Conservation (phyloP, 106 monocot genomes). For the Dioscorea zingiberensis region DNA sequence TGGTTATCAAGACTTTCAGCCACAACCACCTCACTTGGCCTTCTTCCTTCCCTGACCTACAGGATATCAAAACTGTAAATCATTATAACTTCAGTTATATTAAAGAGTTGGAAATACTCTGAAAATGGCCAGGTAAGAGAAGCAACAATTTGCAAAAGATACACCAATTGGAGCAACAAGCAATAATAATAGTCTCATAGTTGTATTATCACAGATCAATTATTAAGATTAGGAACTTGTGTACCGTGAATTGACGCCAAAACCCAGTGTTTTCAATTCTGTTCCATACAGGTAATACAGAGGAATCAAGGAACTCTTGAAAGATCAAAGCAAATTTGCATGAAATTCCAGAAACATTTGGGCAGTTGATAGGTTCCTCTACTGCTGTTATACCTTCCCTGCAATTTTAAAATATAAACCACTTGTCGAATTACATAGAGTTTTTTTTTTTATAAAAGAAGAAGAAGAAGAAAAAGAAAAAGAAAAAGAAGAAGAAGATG, state of each 20-base stretch:
- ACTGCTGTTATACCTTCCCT: slow-evolving; percentile 95
- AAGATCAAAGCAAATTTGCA: slow-evolving; percentile 74
- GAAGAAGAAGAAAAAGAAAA: too few relatives aligned
- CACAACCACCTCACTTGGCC: slow-evolving; percentile 16
- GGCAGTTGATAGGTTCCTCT: slow-evolving; percentile 76
- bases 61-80: not conserved
- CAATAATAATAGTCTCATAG: too few relatives aligned
- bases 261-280: slow-evolving; percentile 78
- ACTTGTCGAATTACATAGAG: not conserved
- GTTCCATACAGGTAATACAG: slow-evolving; percentile 79
- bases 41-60: slow-evolving; percentile 95
- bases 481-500: too few relatives aligned
- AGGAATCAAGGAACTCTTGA: slow-evolving; percentile 77
- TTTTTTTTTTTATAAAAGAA: not conserved
- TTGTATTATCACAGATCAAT: too few relatives aligned
- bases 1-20: slow-evolving; percentile 20
- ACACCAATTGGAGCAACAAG: too few relatives aligned
- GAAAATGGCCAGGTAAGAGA: too few relatives aligned
- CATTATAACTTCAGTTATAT: too few relatives aligned
- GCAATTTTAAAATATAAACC: slow-evolving; percentile 12
- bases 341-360: slow-evolving; percentile 77
- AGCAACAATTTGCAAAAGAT: too few relatives aligned
- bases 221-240: not conserved
- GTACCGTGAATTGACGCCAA: slow-evolving; percentile 93
- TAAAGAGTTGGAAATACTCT: too few relatives aligned